Base-by-base conservation (phyloP, 1,139 yeast species). In the Blastobotrys elegans region DNA sequence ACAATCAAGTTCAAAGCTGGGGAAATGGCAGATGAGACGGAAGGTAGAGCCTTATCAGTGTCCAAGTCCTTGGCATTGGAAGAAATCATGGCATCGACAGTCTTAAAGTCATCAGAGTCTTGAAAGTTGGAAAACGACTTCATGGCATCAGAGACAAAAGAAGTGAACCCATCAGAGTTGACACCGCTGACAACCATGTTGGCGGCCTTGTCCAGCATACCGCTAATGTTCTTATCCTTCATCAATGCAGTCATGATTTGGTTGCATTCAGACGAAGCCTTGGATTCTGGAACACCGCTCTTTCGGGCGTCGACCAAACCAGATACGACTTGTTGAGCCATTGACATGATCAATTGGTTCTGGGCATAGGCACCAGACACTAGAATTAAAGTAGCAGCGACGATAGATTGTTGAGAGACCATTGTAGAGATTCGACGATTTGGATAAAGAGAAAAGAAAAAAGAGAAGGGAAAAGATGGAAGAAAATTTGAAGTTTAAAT, bases 271-370 rank as follows among this genome's bases (percentile, higher is more conserved):
- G 41, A 36, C 7, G 35, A 30, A 2, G 46, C 46, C 41, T 43
- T 43, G 27, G 35, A 26, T 18, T 27, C 46, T 21, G 40, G 41
- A 11, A 43, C 41, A n/a, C 46, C 46, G 26, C 31, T 26, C 21
- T 36, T 35, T 43, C 46, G 35, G 21, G 46, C 46, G 18, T 27
- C 46, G 16, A 37, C 46, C 35, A 43, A 30, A n/a, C 46, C 46
- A 36, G 46, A 36, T 14, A 43, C 46, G 26, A 43, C 16, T 30
- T 43, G 40, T 20, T 30, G n/a, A 17, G 46, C 46, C 26, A 43
- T 14, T 5, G 40, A 36, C 10, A 16, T 16, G 32, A 43, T 20
- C 27, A 43, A 16, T 36, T 40, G 46, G 36, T 43, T 43, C 13
- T 34, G 24, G n/a, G 38, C 38, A 2, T 16, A 2, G 14, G 22